Evolutionary conservation across 2,329 filamentous ascomycete species (phyloP).

Genomic region (Neocucurbitaria cava): DNA sequence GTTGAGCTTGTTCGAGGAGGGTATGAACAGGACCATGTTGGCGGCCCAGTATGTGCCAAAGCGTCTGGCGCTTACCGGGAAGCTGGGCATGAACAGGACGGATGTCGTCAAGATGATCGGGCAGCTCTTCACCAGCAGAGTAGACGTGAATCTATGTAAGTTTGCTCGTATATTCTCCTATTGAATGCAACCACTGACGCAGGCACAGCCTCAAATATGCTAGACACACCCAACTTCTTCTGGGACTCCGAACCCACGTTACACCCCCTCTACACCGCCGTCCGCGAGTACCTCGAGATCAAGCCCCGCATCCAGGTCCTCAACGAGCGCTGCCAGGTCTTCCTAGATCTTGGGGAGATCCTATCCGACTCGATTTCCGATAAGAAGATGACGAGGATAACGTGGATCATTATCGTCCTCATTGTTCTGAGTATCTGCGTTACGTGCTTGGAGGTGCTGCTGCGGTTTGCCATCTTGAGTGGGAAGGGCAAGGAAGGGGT

Average conservation of each 20-base stretch:
- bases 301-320: slow-evolving; percentile 94
- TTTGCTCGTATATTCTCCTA: slow-evolving; percentile 17
- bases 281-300: slow-evolving; percentile 97
- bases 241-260: slow-evolving; percentile 97
- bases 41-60: slow-evolving; percentile 93
- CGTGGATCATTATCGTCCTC: slow-evolving; percentile 96
- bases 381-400: slow-evolving; percentile 93
- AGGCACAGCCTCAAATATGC: slow-evolving; percentile 81
- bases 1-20: slow-evolving; percentile 92
- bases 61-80: slow-evolving; percentile 83
- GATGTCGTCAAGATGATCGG: slow-evolving; percentile 94
- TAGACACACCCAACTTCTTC: slow-evolving; percentile 96
- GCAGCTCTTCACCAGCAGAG: slow-evolving; percentile 87
- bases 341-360: slow-evolving; percentile 95
- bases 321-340: slow-evolving; percentile 95
- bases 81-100: slow-evolving; percentile 87
- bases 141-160: slow-evolving; percentile 97
- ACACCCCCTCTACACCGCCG: slow-evolving; percentile 90
- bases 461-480: slow-evolving; percentile 69
- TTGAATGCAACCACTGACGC: slow-evolving; percentile 3
- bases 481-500: slow-evolving; percentile 26
- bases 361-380: slow-evolving; percentile 90
- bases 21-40: slow-evolving; percentile 92
- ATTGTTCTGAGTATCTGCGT: slow-evolving; percentile 91
- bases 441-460: slow-evolving; percentile 84